Evolutionary conservation across 2,329 filamentous ascomycete species (phyloP), one percentile per base, ranked within the genome.

Genomic region (Phaeosphaeria sp.): DNA sequence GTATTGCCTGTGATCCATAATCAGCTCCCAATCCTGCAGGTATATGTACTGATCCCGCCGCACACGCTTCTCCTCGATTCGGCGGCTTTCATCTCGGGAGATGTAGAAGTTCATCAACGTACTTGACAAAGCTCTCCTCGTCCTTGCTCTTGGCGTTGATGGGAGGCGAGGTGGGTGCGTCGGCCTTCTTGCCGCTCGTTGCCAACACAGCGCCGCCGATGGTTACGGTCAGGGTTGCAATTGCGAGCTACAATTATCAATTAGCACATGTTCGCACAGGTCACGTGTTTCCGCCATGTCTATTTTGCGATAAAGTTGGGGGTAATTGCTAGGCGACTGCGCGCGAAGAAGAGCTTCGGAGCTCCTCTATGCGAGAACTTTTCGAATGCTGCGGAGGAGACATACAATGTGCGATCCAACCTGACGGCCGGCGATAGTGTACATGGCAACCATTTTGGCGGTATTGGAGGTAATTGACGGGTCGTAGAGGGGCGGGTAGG

Each of bases 71-170:
- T 18, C 20, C 25, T 18, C 36, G n/a, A 36, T 8, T 15, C 17
- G 13, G 3, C 24, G 9, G 2, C 15, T 4, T 15, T 45, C 39
- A 53, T 42, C 51, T 42, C 20, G 51, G 51, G 17, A 53, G 30
- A 27, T 27, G 51, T 18, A 45, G n/a, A 45, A 53, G 25, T 15
- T 33, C 36, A 24, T 49, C 46, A 13, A 50, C 84, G 63, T 84
- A 89, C 87, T 88, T 84, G 73, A 89, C 87, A 77, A 89, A 89
- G 72, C 83, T 83, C 80, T 89, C 87, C 80, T 89, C 87, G 67
- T 89, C 87, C 78, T 87, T 87, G 80, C 84, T 88, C 71, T 81
- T 80, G 52, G 87, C 87, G 73, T 87, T 86, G 78, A 89, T 86
- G 43, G 86, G 84, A 54, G 87, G 87, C 49, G 59, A 57, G 21